Percentiles rank a stretch among this genome's conserved stretches.
Evolutionary conservation across 1,284 basidiomycete species (phyloP).

Genomic region (Cutaneotrichosporon sp.): DNA sequence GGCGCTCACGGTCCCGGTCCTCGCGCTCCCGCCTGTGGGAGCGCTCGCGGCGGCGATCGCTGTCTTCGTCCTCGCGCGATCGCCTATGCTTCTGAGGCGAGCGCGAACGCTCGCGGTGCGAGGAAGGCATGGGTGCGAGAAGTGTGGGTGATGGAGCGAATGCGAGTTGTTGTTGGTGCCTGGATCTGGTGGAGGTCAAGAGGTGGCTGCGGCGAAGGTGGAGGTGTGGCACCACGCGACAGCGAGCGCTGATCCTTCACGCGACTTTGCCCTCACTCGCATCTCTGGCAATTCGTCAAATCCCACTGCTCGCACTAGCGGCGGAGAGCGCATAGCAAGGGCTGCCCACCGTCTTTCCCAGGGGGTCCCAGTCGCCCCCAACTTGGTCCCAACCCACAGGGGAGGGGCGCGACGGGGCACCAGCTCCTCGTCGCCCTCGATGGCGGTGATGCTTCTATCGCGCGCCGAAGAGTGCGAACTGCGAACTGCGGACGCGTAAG

Average conservation of each 20-base stretch:
- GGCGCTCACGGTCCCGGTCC: not conserved
- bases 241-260: not conserved
- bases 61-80: not conserved
- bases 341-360: not conserved
- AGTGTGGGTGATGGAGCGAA: not conserved
- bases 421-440: not conserved
- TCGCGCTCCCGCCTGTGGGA: constrained; percentile 9
- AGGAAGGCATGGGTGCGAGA: not conserved
- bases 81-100: constrained; percentile 1
- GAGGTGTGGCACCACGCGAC: not conserved
- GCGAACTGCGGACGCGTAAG: not conserved
- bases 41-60: not conserved
- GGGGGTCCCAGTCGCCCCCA: not conserved
- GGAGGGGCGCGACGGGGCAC: too few relatives aligned
- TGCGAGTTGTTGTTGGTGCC: not conserved
- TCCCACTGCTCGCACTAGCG: not conserved
- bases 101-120: not conserved
- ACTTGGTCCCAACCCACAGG: not conserved
- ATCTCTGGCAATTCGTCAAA: too few relatives aligned
- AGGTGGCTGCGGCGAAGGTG: not conserved
- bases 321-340: not conserved
- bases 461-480: not conserved
- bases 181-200: not conserved
- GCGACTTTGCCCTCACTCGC: too few relatives aligned
- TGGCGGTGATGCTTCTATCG: not conserved